Percentiles rank a stretch among this genome's conserved stretches.
phyloP scores from a whole-genome alignment of 2,329 filamentous ascomycete species.

The Colletotrichum sp. region DNA sequence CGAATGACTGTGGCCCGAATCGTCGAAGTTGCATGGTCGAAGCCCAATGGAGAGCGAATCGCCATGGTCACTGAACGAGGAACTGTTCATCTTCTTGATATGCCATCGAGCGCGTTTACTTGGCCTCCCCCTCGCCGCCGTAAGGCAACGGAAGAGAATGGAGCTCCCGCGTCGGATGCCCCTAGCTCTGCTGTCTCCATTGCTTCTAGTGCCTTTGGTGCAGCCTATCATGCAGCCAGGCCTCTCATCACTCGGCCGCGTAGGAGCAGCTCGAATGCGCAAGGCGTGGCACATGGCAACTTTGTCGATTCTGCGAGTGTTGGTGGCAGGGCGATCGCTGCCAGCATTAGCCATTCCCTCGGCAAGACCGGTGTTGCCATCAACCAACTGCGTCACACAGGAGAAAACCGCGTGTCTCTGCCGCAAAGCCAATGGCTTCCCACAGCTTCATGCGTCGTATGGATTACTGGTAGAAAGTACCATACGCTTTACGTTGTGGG shows the following conservation, averaged over 20 bases:
- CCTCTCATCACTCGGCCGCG: slow-evolving; percentile 62
- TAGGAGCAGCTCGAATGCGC: slow-evolving; percentile 49
- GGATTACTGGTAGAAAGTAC: slow-evolving; percentile 67
- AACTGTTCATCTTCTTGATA: slow-evolving; percentile 91
- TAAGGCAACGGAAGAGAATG: slow-evolving; percentile 46
- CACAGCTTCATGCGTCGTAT: slow-evolving; percentile 65
- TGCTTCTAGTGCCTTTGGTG: slow-evolving; percentile 73
- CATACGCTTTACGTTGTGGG: slow-evolving; percentile 70
- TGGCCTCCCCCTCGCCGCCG: slow-evolving; percentile 79
- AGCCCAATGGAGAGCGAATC: slow-evolving; percentile 79
- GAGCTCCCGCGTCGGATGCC: slow-evolving; percentile 53
- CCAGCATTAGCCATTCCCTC: slow-evolving; percentile 75
- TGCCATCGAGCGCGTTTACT: slow-evolving; percentile 81
- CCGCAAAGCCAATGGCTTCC: slow-evolving; percentile 61
- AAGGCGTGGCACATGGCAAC: slow-evolving; percentile 43
- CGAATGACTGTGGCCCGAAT: slow-evolving; percentile 92
- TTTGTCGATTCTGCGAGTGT: slow-evolving; percentile 69
- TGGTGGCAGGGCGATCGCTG: slow-evolving; percentile 73
- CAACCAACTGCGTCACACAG: slow-evolving; percentile 74
- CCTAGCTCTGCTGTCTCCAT: slow-evolving; percentile 66
- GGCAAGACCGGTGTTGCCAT: slow-evolving; percentile 74
- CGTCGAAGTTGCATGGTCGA: slow-evolving; percentile 87
- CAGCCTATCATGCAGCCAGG: slow-evolving; percentile 72
- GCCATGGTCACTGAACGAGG: slow-evolving; percentile 93
- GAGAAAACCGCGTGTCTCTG: slow-evolving; percentile 76